Evolutionary conservation across 768 basidiomycete genomes (phyloP).

Genomic region (Coprinellus micaceus): DNA sequence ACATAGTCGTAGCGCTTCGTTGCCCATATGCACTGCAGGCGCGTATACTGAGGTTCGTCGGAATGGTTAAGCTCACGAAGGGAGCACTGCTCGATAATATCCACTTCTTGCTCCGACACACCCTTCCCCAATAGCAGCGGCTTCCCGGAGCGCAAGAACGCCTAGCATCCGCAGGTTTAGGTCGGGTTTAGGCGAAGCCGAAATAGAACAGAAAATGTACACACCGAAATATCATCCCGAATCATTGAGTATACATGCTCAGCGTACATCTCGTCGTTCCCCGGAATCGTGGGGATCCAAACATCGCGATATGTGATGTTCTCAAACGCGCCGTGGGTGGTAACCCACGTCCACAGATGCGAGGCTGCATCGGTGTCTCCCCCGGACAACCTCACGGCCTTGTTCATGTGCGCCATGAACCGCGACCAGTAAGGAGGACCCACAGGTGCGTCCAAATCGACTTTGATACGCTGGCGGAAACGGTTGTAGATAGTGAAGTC

Average conservation of each 20-base stretch:
- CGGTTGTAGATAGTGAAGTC: conserved; percentile 60
- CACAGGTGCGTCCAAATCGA: background rate
- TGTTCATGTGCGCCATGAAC: background rate
- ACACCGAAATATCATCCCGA: conserved; percentile 36
- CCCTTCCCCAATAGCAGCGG: conserved; percentile 55
- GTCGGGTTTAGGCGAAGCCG: background rate
- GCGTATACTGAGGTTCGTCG: conserved; percentile 46
- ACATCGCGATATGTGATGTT: conserved; percentile 53
- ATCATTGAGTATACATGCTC: conserved; percentile 33
- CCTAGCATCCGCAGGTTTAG: conserved; percentile 21
- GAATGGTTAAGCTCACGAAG: conserved; percentile 47
- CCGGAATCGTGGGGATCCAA: conserved; percentile 60
- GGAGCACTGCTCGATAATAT: conserved; percentile 45
- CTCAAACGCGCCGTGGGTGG: conserved; percentile 55
- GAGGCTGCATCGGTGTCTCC: conserved; percentile 40
- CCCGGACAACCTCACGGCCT: background rate
- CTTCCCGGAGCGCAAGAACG: conserved; percentile 61
- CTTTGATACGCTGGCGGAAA: conserved; percentile 27
- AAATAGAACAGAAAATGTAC: conserved; percentile 37
- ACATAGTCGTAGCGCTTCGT: conserved; percentile 30
- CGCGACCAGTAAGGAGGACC: background rate
- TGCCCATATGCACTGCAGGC: conserved; percentile 60
- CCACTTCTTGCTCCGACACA: background rate
- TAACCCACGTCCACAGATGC: conserved; percentile 40
- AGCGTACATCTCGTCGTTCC: conserved; percentile 41